Base-by-base conservation (phyloP, 2,329 filamentous ascomycete species). In the Pseudopyrenochaeta lycopersici region DNA sequence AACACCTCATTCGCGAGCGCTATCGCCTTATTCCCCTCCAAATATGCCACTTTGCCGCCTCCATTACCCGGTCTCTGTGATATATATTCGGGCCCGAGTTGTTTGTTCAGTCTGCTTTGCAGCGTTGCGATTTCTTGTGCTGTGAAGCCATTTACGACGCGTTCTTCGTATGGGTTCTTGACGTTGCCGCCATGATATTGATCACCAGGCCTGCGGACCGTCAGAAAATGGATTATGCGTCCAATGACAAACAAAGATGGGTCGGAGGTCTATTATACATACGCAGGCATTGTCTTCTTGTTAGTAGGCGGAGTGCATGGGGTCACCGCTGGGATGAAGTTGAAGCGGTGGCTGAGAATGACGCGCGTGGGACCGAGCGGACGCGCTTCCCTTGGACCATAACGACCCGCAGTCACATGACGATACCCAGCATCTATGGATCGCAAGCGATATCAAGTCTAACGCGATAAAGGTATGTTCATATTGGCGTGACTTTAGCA, bases 1-100 rank as follows among this genome's bases (percentile, higher is more conserved):
- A 97, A 97, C 1, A 97, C 88, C 74, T 97, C 91, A 69, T 97
- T 97, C 48, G 93, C 93, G 46, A 97, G 88, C 52, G 91, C 90
- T 74, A 99, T 99, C 71, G 90, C 93, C 79, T 99, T 99, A 72
- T 98, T 94, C 1, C 92, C 93, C n/a, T 92, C 88, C 46, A 99
- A 83, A 77, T 99, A 99, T 74, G 96, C 92, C 15, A 99, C 90
- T 72, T 90, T 94, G 60, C 89, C 86, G 44, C 93, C 93, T 9
- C 88, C 90, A 11, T 92, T 89, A 2, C 95, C 95, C 12, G 90
- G 82, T 68, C 95, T 85, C 36, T 91, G 86, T 2, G 94, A 98
- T 53, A 99, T 91, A 75, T 96, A 99, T 78, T 99, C 96, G 0
- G 95, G 95, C 0, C 95, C 95, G 10, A 99, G 86, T 72, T 97